phyloP scores from a whole-genome alignment of 805 yeast genomes.

The Schwanniomyces sp. region DNA sequence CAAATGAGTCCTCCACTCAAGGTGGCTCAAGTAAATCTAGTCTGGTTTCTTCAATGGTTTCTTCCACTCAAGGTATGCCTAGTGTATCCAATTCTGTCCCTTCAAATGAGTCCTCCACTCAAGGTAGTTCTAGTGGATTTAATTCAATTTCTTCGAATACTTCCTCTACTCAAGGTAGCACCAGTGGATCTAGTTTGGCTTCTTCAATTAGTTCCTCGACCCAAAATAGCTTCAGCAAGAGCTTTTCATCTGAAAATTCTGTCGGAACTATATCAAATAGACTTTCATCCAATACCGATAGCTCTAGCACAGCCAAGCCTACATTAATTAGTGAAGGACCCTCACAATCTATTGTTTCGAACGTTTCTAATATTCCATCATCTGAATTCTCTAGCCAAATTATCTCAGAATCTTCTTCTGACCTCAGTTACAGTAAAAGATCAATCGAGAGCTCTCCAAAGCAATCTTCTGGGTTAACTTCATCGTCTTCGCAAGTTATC shows the following conservation, averaged over 20 bases:
- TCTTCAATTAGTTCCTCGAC: not conserved
- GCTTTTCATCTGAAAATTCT: constrained; percentile 3
- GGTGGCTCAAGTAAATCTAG: too few species aligned
- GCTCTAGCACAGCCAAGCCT: not conserved
- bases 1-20: too few species aligned
- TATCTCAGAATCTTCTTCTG: not conserved
- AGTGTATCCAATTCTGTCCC: too few species aligned
- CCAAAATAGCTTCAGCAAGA: not conserved
- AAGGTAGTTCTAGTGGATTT: not conserved
- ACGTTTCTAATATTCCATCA: not conserved
- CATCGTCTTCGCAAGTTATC: constrained; percentile 26
- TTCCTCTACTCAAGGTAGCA: not conserved
- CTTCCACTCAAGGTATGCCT: too few species aligned
- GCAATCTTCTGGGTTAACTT: constrained; percentile 6
- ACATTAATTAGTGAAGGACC: not conserved
- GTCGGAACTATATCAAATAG: not conserved
- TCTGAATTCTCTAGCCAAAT: not conserved
- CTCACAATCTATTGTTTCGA: not conserved
- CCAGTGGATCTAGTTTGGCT: not conserved
- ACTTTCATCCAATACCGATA: not conserved
- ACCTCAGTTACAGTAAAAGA: not conserved
- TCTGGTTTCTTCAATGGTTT: too few species aligned
- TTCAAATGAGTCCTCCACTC: too few species aligned
- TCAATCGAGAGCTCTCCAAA: not conserved
- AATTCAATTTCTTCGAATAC: not conserved